Evolutionary conservation across 805 yeast species (phyloP), one percentile per base, ranked within the genome.

Genomic region (Saccharomycopsis sp.): DNA sequence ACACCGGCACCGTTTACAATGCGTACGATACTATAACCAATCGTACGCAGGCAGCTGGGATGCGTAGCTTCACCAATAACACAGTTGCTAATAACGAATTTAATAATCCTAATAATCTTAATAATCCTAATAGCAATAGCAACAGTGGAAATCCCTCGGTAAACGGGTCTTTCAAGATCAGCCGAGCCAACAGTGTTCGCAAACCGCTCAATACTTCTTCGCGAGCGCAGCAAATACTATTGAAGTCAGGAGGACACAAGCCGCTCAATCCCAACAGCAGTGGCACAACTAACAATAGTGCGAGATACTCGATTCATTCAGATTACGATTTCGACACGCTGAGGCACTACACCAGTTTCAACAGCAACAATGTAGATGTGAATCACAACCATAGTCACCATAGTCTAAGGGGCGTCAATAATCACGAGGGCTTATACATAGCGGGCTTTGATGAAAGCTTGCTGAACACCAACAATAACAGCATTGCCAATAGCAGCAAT

Each of bases 391-490:
- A 34, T 34, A 51, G 37, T 15, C 34, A 51, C 37, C 8, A 34
- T 34, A 51, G 37, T 15, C 34, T 24, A 16, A 53, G 21, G 53
- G 14, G 29, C 5, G 29, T 20, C n/a, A 51, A 7, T 21, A 51
- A 51, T 16, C 34, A 9, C 5, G 24, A n/a, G 5, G 48, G 18
- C 15, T 24, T 47, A 7, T 53, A 53, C 18, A 47, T 53, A 24
- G 57, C 53, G 29, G 55, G 57, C 7, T 53, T 53, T 23, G 58
- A 56, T 41, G 55, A 52, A 16, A 29, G 18, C 44, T 16, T 51
- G 15, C 50, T 20, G 15, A 21, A 21, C 21, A 20, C 20, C 18
- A 37, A 53, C 40, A 53, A 41, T 24, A 24, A 51, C 29, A 51
- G 34, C 29, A 15, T 15, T 51, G 24, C 16, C 7, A 15, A 18